Percentiles rank a stretch among this genome's conserved stretches.
These are phyloP conservation scores for Kalanchoe fedtschenkoi DNA, from an alignment of 164 flowering plant species.

Conservation along the genomic window DNA sequence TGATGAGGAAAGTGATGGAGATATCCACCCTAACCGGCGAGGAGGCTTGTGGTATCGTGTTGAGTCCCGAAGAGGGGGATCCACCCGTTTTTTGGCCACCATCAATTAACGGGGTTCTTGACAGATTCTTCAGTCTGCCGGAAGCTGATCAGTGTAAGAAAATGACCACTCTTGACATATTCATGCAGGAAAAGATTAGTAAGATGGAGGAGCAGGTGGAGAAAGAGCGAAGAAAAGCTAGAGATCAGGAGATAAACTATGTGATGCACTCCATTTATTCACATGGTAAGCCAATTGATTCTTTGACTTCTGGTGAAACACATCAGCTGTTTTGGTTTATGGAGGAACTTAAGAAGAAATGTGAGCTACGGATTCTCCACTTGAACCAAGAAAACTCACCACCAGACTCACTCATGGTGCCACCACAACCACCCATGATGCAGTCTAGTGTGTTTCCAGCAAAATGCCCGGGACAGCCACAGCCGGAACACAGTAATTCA, in stretches of 20 bases:
- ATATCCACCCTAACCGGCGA: slow-evolving; percentile 31
- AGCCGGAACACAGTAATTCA: too few species aligned
- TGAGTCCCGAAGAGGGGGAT: too few species aligned
- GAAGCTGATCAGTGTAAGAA: slow-evolving; percentile 31
- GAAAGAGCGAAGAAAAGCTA: slow-evolving; percentile 21
- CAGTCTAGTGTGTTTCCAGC: too few species aligned
- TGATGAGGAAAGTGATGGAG: slow-evolving; percentile 38
- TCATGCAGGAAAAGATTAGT: slow-evolving; percentile 17
- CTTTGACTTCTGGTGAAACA: not conserved
- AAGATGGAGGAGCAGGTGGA: slow-evolving; percentile 21
- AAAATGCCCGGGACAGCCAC: too few species aligned
- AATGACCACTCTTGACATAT: slow-evolving; percentile 34
- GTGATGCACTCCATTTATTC: slow-evolving; percentile 13
- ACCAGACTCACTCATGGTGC: not conserved
- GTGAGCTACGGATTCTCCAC: not conserved
- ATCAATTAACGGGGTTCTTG: slow-evolving; percentile 15
- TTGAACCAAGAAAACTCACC: not conserved
- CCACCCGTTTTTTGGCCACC: slow-evolving; percentile 40
- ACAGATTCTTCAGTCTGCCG: slow-evolving; percentile 19
- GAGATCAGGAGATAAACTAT: slow-evolving; percentile 18
- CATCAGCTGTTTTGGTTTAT: not conserved
- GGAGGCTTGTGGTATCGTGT: slow-evolving; percentile 27
- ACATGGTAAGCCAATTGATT: not conserved
- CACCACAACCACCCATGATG: too few species aligned
- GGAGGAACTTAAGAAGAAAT: slow-evolving; percentile 1